Conservation (phyloP, 441 rosid species). For the Populus hybrid region DNA sequence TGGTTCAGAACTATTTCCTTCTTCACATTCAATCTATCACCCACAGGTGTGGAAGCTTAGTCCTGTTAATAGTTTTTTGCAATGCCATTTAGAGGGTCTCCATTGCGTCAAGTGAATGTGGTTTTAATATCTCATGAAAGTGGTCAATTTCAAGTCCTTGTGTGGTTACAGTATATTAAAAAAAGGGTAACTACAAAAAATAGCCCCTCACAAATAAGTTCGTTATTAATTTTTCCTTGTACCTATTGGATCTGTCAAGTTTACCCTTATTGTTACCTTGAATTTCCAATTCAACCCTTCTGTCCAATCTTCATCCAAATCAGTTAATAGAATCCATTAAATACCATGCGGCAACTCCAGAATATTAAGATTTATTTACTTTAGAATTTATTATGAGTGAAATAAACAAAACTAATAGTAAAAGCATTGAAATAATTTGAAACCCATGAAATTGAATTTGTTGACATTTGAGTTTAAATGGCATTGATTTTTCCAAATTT, state of each 20-base stretch:
- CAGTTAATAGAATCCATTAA: not conserved
- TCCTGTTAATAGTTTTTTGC: not conserved
- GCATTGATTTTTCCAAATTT: not conserved
- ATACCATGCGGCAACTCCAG: not conserved
- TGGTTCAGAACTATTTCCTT: conserved; percentile 80
- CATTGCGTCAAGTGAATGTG: not conserved
- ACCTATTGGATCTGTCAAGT: not conserved
- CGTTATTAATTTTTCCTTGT: not conserved
- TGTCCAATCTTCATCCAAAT: not conserved
- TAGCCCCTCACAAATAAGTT: not conserved
- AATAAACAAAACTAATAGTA: not conserved
- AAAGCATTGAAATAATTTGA: not conserved
- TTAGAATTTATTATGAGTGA: not conserved
- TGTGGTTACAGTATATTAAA: not conserved
- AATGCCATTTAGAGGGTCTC: not conserved
- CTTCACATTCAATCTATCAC: conserved; percentile 74
- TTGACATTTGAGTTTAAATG: not conserved
- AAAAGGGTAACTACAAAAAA: not conserved
- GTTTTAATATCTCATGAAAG: conserved; percentile 1
- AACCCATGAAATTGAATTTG: not conserved
- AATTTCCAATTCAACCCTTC: not conserved
- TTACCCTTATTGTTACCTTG: not conserved
- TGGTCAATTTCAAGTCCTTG: conserved; percentile 7
- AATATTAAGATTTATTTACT: not conserved
- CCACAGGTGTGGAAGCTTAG: conserved; percentile 69